These are phyloP conservation scores for Alternaria novae-zelandiae DNA, from an alignment of 2,329 filamentous ascomycete genomes.

Conservation along the genomic window DNA sequence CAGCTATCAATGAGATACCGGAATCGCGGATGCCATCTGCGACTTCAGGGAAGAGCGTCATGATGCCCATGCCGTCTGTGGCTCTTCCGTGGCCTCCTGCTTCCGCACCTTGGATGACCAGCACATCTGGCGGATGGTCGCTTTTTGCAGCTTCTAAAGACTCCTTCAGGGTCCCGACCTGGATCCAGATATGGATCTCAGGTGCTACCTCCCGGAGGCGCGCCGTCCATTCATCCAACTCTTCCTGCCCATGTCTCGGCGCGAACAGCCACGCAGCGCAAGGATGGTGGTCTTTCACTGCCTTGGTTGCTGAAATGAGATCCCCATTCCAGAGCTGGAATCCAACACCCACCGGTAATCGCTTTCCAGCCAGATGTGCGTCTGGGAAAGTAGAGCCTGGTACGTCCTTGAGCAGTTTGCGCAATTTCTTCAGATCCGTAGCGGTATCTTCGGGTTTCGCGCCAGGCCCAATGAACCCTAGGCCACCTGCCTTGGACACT, in stretches of 20 bases:
- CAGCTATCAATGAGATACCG: constrained; percentile 54
- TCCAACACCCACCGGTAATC: constrained; percentile 63
- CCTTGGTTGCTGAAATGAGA: constrained; percentile 55
- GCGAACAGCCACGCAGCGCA: constrained; percentile 71
- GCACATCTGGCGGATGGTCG: constrained; percentile 57
- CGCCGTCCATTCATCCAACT: constrained; percentile 39
- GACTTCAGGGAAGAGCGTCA: constrained; percentile 65
- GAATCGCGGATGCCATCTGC: constrained; percentile 43
- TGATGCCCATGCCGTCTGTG: constrained; percentile 48
- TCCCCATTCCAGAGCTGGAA: constrained; percentile 61
- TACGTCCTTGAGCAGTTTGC: background rate
- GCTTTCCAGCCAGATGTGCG: constrained; percentile 7
- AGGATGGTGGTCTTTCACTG: constrained; percentile 61
- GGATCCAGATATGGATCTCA: constrained; percentile 60
- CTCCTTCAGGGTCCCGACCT: constrained; percentile 64
- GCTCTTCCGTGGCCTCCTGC: constrained; percentile 68
- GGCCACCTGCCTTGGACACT: constrained; percentile 58
- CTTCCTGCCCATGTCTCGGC: constrained; percentile 50
- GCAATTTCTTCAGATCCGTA: constrained; percentile 8
- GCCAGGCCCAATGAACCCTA: constrained; percentile 52
- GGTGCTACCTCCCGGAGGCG: constrained; percentile 40
- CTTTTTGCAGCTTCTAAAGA: constrained; percentile 58
- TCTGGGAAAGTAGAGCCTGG: background rate
- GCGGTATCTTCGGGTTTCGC: constrained; percentile 44
- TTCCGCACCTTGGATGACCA: constrained; percentile 67